phyloP scores from a whole-genome alignment of 306 rosid species.

The Nissolia schottii region DNA sequence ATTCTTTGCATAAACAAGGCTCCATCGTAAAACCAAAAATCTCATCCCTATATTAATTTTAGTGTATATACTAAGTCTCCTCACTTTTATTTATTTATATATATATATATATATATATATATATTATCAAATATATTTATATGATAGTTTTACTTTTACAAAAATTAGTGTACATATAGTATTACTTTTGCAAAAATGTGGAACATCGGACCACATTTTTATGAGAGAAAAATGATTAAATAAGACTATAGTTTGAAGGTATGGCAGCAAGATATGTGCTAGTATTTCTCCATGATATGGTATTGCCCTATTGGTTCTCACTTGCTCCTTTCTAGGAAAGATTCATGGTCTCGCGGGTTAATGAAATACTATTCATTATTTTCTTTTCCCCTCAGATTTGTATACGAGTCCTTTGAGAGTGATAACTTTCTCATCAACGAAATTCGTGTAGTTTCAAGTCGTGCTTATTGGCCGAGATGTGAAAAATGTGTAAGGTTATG shows the following conservation, averaged over 20 bases:
- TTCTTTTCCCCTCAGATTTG: neutral
- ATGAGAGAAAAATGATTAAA: neutral
- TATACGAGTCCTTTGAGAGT: neutral
- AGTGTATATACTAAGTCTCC: no score
- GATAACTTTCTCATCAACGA: neutral
- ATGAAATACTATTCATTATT: neutral
- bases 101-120: no score
- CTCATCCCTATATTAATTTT: no score
- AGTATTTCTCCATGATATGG: neutral
- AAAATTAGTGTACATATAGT: no score
- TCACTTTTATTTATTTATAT: no score
- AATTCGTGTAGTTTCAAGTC: neutral
- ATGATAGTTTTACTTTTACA: no score
- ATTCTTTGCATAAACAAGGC: constrained; percentile 11
- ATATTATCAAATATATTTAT: no score
- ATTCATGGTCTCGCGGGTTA: neutral
- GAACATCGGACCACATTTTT: constrained; percentile 20
- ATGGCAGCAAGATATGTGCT: neutral
- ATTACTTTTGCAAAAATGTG: neutral
- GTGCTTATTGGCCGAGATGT: neutral
- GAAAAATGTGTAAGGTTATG: neutral
- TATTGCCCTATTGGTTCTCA: neutral
- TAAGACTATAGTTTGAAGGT: neutral
- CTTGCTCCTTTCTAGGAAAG: neutral
- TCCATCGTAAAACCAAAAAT: no score